These are phyloP conservation scores for Golovinomyces cichoracearum DNA, from an alignment of 2,329 filamentous ascomycete species.

Conservation along the genomic window DNA sequence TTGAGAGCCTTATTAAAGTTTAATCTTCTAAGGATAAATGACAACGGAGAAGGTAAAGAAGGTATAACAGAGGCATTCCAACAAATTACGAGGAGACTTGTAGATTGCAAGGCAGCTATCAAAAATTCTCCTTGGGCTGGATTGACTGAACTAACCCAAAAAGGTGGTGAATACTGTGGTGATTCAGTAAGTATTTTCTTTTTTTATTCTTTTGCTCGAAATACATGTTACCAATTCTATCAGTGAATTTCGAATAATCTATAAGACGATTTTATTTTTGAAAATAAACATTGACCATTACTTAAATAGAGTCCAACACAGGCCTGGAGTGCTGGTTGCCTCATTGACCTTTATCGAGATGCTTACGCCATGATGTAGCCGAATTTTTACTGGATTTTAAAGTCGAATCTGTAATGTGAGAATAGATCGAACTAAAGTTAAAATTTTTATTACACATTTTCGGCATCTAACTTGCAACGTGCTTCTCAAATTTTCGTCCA, in stretches of 20 bases:
- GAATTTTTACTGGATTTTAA: background rate
- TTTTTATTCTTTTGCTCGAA: no score
- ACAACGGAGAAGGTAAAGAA: slow-evolving; percentile 28
- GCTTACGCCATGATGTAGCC: slow-evolving; percentile 19
- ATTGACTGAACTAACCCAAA: slow-evolving; percentile 76
- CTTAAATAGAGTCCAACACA: slow-evolving; percentile 56
- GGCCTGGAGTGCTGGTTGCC: slow-evolving; percentile 80
- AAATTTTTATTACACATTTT: no score
- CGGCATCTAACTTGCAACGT: no score
- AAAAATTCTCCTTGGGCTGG: slow-evolving; percentile 64
- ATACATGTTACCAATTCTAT: no score
- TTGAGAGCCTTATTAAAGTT: slow-evolving; percentile 76
- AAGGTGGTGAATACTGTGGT: slow-evolving; percentile 53
- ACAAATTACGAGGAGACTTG: slow-evolving; percentile 63
- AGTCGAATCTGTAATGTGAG: no score
- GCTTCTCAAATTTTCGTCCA: no score
- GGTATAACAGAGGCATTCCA: slow-evolving; percentile 56
- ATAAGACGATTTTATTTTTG: no score
- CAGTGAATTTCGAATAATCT: no score
- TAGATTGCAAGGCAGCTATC: slow-evolving; percentile 67
- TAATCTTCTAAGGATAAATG: slow-evolving; percentile 47
- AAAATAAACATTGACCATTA: background rate
- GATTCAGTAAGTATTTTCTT: slow-evolving; percentile 52
- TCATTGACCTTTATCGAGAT: slow-evolving; percentile 92
- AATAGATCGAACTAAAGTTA: no score